Evolutionary conservation across 306 rosid species (phyloP).

Genomic region (Dalbergia oliveri): DNA sequence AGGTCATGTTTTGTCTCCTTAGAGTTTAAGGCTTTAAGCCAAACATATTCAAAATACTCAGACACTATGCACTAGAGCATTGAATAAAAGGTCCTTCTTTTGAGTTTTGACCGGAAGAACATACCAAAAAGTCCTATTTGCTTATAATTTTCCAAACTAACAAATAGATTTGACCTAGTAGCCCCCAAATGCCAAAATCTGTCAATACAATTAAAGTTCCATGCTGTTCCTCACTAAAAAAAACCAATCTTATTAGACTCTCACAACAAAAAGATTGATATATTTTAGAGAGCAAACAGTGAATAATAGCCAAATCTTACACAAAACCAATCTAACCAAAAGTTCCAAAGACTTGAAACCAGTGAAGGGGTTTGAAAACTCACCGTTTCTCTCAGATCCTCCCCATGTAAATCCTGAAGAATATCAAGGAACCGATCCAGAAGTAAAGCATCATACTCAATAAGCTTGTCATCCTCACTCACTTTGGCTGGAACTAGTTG

Average conservation of each 20-base stretch:
- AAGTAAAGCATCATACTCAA: conserved; percentile 93
- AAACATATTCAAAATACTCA: background rate
- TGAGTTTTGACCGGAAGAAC: conserved; percentile 26
- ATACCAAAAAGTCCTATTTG: conserved; percentile 7
- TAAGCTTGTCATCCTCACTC: conserved; percentile 92
- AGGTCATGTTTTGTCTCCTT: conserved; percentile 17
- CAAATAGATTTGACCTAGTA: conserved; percentile 13
- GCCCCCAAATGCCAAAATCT: conserved; percentile 9
- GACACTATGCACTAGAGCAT: background rate
- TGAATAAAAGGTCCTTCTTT: background rate
- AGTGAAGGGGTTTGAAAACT: conserved; percentile 37
- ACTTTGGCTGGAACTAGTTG: conserved; percentile 85
- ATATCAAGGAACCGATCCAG: conserved; percentile 98
- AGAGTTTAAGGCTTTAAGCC: background rate
- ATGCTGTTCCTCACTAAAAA: conserved; percentile 35
- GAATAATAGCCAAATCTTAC: conserved; percentile 11
- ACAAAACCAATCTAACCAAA: conserved; percentile 26
- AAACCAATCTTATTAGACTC: conserved; percentile 21
- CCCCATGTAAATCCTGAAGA: conserved; percentile 99
- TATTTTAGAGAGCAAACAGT: conserved; percentile 19
- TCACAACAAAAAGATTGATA: conserved; percentile 26
- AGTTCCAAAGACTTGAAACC: background rate
- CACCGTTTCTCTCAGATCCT: conserved; percentile 93
- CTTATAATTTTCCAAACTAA: conserved; percentile 31
- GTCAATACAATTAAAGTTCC: conserved; percentile 17